phyloP scores from a whole-genome alignment of 2,329 filamentous ascomycete species.

The Gnomoniopsis smithogilvyi region DNA sequence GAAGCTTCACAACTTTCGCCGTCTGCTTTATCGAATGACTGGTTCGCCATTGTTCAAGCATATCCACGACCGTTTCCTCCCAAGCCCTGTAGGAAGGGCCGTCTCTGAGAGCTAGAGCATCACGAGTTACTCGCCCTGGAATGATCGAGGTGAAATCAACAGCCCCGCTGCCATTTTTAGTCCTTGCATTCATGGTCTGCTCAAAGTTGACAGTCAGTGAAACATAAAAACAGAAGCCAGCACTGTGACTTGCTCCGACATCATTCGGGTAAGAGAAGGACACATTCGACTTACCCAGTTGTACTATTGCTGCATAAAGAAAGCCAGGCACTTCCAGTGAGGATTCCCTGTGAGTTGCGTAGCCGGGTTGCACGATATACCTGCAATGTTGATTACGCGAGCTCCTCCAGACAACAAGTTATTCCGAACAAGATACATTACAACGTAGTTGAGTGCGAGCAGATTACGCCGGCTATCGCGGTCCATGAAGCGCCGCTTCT shows the following conservation, averaged over 20 bases:
- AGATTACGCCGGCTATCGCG: not conserved
- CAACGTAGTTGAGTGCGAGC: not conserved
- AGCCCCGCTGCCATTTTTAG: not conserved
- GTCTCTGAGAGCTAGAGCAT: not conserved
- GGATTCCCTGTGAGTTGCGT: not conserved
- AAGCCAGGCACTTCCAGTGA: not conserved
- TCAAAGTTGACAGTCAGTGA: not conserved
- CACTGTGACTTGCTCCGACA: too few species aligned
- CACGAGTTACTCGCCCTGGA: not conserved
- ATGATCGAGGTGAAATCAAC: not conserved
- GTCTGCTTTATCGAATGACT: not conserved
- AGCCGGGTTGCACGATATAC: not conserved
- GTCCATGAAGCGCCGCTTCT: not conserved
- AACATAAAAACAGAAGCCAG: too few species aligned
- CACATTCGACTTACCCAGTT: not conserved
- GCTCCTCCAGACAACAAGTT: not conserved
- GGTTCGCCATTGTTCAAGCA: not conserved
- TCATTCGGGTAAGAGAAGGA: not conserved
- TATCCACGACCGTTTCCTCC: not conserved
- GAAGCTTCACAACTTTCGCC: not conserved
- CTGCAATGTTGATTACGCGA: slow-evolving; percentile 1
- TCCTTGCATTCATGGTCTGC: not conserved
- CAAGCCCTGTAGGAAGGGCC: not conserved
- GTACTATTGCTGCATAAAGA: not conserved
- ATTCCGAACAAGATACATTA: not conserved